Conservation (phyloP, 164 flowering plant species). For the Warburgia ugandensis region DNA sequence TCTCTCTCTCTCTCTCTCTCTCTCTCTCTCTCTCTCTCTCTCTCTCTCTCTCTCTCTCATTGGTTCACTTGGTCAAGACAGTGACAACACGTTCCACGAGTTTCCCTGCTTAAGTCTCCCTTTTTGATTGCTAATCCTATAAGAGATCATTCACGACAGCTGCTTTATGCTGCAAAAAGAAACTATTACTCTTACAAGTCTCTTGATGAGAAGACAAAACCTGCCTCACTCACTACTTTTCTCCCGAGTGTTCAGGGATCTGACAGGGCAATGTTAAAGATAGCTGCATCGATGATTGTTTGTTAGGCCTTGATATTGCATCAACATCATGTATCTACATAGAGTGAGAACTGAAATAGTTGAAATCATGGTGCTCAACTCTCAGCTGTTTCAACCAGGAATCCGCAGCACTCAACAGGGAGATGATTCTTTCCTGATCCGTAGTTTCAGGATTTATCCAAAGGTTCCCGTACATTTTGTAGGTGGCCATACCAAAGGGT, state of each 20-base stretch:
- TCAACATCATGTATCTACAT: neutral
- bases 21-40: too few relatives aligned
- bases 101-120: neutral
- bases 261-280: neutral
- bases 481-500: constrained; percentile 87
- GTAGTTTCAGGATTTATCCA: constrained; percentile 53
- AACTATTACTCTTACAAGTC: neutral
- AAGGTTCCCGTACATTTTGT: constrained; percentile 84
- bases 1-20: too few relatives aligned
- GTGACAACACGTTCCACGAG: neutral
- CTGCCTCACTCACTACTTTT: neutral
- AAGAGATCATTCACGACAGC: constrained; percentile 1
- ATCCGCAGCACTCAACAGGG: constrained; percentile 77
- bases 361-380: constrained; percentile 93
- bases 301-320: neutral
- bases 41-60: too few relatives aligned
- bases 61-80: too few relatives aligned
- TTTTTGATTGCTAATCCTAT: neutral
- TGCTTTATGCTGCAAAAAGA: neutral
- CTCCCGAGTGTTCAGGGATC: neutral
- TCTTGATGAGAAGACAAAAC: neutral
- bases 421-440: constrained; percentile 66
- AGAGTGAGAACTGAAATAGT: constrained; percentile 40
- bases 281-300: neutral
- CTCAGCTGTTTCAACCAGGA: constrained; percentile 94